phyloP scores from a whole-genome alignment of 441 rosid species.

The Daphne laureola region DNA sequence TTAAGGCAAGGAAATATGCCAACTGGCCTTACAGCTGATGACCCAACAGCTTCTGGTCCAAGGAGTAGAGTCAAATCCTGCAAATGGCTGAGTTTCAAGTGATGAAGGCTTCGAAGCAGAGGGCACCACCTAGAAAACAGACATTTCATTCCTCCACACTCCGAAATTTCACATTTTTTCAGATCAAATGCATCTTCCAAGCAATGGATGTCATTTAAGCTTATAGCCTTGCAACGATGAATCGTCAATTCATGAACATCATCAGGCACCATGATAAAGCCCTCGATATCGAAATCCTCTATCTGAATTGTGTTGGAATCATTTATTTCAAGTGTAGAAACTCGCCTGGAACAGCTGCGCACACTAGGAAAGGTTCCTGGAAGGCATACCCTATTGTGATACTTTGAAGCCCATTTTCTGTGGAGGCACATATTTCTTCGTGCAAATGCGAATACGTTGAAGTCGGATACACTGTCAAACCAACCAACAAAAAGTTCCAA shows the following conservation, averaged over 20 bases:
- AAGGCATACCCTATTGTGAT: no score
- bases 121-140: constrained; percentile 1
- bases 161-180: constrained; percentile 1
- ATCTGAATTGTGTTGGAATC: no score
- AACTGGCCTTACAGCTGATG: background rate
- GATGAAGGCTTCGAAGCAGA: constrained; percentile 10
- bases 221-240: background rate
- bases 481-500: constrained; percentile 16
- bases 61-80: constrained; percentile 10
- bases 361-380: no score
- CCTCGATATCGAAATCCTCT: background rate
- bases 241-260: constrained; percentile 8
- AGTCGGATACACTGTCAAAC: constrained; percentile 12
- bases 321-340: no score
- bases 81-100: background rate
- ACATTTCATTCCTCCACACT: constrained; percentile 11
- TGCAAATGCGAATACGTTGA: background rate
- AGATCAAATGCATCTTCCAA: constrained; percentile 7
- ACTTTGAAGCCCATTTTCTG: background rate
- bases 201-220: constrained; percentile 2
- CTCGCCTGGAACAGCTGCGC: background rate
- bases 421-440: background rate
- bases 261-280: constrained; percentile 4
- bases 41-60: background rate
- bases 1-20: constrained; percentile 15